A percentile compares a stretch with the other conserved stretches of the same genome.
Conservation (phyloP, 129 eudicot genomes). For the Pseudognaphalium luteoalbum region DNA sequence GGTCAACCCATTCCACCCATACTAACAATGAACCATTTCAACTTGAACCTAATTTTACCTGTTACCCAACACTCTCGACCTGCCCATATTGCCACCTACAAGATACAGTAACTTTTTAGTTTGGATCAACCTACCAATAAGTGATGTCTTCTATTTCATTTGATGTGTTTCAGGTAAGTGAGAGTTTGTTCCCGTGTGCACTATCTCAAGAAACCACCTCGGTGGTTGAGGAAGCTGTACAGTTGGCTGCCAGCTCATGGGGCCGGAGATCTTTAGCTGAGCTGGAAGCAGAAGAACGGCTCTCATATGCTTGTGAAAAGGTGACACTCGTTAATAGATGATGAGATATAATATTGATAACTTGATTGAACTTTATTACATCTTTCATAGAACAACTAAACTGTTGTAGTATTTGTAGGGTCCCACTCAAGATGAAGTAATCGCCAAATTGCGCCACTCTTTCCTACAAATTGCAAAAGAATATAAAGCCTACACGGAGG, state of each 20-base stretch:
- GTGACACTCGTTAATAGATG: slow-evolving; percentile 38
- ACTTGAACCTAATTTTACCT: background rate
- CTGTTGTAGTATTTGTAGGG: slow-evolving; percentile 53
- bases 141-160: slow-evolving; percentile 9
- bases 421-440: slow-evolving; percentile 94
- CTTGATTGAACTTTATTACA: slow-evolving; percentile 3
- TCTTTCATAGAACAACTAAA: slow-evolving; percentile 24
- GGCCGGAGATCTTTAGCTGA: slow-evolving; percentile 88
- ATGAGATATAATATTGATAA: slow-evolving; percentile 15
- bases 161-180: slow-evolving; percentile 70
- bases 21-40: background rate
- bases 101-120: slow-evolving; percentile 3
- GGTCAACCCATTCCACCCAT: slow-evolving; percentile 6
- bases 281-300: slow-evolving; percentile 96
- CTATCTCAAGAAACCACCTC: slow-evolving; percentile 60
- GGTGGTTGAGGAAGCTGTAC: slow-evolving; percentile 85
- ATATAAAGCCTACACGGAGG: slow-evolving; percentile 77
- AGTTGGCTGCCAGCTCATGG: slow-evolving; percentile 83
- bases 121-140: slow-evolving; percentile 20
- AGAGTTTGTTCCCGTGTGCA: slow-evolving; percentile 83
- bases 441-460: slow-evolving; percentile 76
- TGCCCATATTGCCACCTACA: background rate
- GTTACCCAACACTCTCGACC: background rate
- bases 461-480: slow-evolving; percentile 81
- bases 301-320: slow-evolving; percentile 99